Percentiles rank a stretch among this genome's conserved stretches.
phyloP scores from a whole-genome alignment of 257 asterid species.

The Penstemon barbatus region DNA sequence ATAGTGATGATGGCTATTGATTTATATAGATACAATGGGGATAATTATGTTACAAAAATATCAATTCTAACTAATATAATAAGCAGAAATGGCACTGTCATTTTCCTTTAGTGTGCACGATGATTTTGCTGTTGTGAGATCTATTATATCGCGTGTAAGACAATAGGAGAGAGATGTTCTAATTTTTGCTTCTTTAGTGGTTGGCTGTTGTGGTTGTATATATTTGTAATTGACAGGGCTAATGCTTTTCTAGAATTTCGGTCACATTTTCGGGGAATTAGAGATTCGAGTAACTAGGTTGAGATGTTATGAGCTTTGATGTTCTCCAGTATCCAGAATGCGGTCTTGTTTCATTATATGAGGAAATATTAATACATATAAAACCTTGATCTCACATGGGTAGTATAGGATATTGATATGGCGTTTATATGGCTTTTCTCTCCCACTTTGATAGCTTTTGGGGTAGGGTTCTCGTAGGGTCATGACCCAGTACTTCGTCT shows the following conservation, averaged over 20 bases:
- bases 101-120: too few relatives aligned
- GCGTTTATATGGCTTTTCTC: too few relatives aligned
- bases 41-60: too few relatives aligned
- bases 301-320: slow-evolving; percentile 7
- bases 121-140: background rate
- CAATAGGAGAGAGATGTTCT: background rate
- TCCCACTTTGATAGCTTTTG: too few relatives aligned
- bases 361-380: background rate
- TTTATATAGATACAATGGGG: too few relatives aligned
- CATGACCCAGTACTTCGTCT: too few relatives aligned
- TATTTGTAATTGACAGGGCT: background rate
- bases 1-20: too few relatives aligned
- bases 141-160: background rate
- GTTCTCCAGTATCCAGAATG: background rate
- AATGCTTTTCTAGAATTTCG: background rate
- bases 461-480: too few relatives aligned
- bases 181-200: background rate
- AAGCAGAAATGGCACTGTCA: too few relatives aligned
- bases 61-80: too few relatives aligned
- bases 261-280: background rate
- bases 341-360: background rate
- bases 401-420: too few relatives aligned
- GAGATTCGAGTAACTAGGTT: background rate
- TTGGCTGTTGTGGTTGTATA: background rate
- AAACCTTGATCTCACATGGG: too few relatives aligned